These are phyloP conservation scores for Hypoxylon sp. DNA, from an alignment of 2,329 filamentous ascomycete species.

Conservation along the genomic window DNA sequence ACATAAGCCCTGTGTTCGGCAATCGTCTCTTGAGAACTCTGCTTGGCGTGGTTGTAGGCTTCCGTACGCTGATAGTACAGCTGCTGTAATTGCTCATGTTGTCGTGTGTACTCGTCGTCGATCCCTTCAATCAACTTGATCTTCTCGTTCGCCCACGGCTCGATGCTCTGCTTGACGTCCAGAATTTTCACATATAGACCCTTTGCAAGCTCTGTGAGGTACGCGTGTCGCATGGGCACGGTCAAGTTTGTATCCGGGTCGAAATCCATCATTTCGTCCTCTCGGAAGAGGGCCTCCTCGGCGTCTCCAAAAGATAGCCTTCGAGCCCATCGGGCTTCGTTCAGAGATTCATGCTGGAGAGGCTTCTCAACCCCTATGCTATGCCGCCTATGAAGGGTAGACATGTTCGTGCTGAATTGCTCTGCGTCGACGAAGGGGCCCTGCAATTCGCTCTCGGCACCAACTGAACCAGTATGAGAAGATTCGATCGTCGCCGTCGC, in stretches of 20 bases:
- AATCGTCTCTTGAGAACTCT: conserved; percentile 73
- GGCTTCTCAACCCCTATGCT: conserved; percentile 56
- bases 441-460: conserved; percentile 66
- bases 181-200: conserved; percentile 62
- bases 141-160: conserved; percentile 68
- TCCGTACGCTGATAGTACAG: conserved; percentile 76
- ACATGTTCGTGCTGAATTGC: conserved; percentile 52
- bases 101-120: conserved; percentile 67
- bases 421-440: conserved; percentile 60
- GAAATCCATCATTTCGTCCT: conserved; percentile 63
- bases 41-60: conserved; percentile 71
- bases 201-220: conserved; percentile 61
- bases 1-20: conserved; percentile 73
- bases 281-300: conserved; percentile 75
- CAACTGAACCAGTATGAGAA: conserved; percentile 66
- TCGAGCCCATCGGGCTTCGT: conserved; percentile 72
- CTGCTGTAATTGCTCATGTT: conserved; percentile 70
- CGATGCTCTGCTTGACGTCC: conserved; percentile 59
- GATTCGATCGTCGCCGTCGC: conserved; percentile 51
- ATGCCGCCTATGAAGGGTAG: conserved; percentile 68
- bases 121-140: conserved; percentile 65
- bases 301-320: conserved; percentile 79
- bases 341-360: conserved; percentile 46
- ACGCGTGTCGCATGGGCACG: conserved; percentile 24
- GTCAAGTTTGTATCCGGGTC: conserved; percentile 47